These are phyloP conservation scores for Fusarium pseudograminearum DNA, from an alignment of 2,329 filamentous ascomycete species.

Conservation along the genomic window DNA sequence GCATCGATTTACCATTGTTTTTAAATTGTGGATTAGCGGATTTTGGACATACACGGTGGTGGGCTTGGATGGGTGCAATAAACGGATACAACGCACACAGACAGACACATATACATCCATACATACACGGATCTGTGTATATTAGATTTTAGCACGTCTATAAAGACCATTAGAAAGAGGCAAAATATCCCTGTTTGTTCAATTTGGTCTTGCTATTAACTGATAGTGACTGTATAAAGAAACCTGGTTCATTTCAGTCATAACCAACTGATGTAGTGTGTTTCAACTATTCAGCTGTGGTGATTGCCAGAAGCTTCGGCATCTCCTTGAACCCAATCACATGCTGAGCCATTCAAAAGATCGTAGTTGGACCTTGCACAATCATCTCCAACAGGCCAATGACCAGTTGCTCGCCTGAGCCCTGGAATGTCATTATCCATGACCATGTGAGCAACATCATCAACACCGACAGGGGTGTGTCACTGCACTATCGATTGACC, in stretches of 20 bases:
- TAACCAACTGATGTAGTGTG: neutral
- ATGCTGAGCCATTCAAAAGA: neutral
- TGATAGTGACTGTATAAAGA: neutral
- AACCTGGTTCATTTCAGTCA: neutral
- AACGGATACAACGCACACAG: slow-evolving; percentile 9
- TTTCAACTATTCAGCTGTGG: neutral
- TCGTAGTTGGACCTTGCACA: neutral
- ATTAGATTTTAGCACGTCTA: slow-evolving; percentile 16
- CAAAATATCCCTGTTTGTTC: slow-evolving; percentile 7
- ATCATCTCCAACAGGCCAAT: neutral
- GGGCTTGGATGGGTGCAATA: slow-evolving; percentile 2
- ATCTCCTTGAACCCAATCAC: neutral
- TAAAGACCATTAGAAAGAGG: slow-evolving; percentile 21
- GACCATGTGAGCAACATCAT: neutral
- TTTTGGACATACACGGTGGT: slow-evolving; percentile 18
- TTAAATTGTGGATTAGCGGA: slow-evolving; percentile 4
- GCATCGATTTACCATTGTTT: slow-evolving; percentile 14
- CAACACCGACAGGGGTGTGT: neutral
- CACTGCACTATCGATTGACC: slow-evolving; percentile 24
- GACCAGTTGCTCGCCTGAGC: neutral
- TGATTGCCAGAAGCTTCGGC: neutral
- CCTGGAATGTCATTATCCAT: neutral
- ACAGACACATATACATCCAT: slow-evolving; percentile 18
- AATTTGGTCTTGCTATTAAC: neutral
- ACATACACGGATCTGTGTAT: slow-evolving; percentile 9